Evolutionary conservation across 768 basidiomycete species (phyloP).

Genomic region (Psilocybe cubensis): DNA sequence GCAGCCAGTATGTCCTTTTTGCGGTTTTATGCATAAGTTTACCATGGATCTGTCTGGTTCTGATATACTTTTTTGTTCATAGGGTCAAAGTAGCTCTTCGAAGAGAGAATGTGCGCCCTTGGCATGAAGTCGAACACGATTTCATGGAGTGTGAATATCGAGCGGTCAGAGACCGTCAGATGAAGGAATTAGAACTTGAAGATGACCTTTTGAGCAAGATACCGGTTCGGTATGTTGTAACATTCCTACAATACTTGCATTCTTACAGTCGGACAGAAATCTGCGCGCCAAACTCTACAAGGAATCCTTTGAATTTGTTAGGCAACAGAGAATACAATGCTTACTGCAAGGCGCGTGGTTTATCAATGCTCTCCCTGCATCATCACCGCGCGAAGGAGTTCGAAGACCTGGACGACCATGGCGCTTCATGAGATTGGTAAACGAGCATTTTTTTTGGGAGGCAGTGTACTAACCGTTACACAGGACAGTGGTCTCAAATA

Average conservation of each 20-base stretch:
- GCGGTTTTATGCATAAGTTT: neutral
- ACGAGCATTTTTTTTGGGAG: conserved; percentile 14
- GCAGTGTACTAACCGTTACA: conserved; percentile 8
- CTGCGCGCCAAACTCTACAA: conserved; percentile 84
- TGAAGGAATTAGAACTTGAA: conserved; percentile 87
- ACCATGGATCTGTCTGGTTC: neutral
- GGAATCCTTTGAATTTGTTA: conserved; percentile 89
- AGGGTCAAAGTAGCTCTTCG: conserved; percentile 81
- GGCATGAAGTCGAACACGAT: conserved; percentile 85
- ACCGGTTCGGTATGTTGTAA: conserved; percentile 71
- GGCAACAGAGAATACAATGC: conserved; percentile 87
- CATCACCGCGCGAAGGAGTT: conserved; percentile 51
- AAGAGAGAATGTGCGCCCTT: conserved; percentile 72
- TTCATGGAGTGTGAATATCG: conserved; percentile 85
- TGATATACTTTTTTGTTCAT: too few relatives aligned
- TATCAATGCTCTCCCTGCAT: conserved; percentile 70
- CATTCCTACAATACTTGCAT: conserved; percentile 5
- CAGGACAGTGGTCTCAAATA: conserved; percentile 81
- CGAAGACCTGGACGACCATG: conserved; percentile 70
- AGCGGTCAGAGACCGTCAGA: conserved; percentile 83
- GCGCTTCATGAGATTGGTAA: conserved; percentile 87
- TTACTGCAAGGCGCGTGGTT: conserved; percentile 93
- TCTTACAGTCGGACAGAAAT: conserved; percentile 53
- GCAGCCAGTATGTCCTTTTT: conserved; percentile 73
- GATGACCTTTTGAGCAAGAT: conserved; percentile 87